These are phyloP conservation scores for Elasticomyces elasticus DNA, from an alignment of 495 filamentous ascomycete species.

Conservation along the genomic window DNA sequence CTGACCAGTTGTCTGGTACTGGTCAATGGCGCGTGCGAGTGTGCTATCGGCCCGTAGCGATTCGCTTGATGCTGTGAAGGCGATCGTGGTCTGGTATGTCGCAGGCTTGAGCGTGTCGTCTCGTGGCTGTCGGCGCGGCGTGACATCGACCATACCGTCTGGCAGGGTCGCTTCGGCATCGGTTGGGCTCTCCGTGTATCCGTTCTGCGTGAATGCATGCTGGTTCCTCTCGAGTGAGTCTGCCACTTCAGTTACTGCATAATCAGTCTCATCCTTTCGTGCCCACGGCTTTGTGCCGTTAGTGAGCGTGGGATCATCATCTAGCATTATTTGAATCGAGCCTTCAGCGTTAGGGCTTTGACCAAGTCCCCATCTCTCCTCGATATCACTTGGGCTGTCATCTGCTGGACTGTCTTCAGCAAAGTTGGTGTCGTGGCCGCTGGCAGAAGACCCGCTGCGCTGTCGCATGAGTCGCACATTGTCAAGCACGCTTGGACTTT, in stretches of 20 bases:
- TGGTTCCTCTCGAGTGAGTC: not conserved
- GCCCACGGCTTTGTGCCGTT: not conserved
- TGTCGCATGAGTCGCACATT: conserved; percentile 15
- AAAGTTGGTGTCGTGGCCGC: conserved; percentile 8
- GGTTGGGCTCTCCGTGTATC: conserved; percentile 2
- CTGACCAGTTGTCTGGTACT: conserved; percentile 12
- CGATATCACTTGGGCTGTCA: conserved; percentile 16
- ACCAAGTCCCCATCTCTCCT: conserved; percentile 16
- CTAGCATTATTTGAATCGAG: conserved; percentile 21
- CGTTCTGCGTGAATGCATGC: not conserved
- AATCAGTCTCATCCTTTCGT: not conserved
- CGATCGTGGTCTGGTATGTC: not conserved
- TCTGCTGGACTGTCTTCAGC: conserved; percentile 14
- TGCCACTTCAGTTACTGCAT: not conserved
- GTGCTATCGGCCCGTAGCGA: not conserved
- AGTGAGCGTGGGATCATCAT: conserved; percentile 4
- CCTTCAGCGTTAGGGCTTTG: conserved; percentile 9
- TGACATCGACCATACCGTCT: conserved; percentile 1
- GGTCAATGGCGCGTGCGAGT: conserved; percentile 4
- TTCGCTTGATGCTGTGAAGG: not conserved
- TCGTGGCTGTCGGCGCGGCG: conserved; percentile 1
- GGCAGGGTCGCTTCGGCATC: not conserved
- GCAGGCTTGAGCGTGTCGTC: conserved; percentile 11
- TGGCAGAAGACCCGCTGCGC: conserved; percentile 7
- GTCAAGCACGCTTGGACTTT: conserved; percentile 19